A percentile compares a stretch with the other conserved stretches of the same genome.
phyloP scores from a whole-genome alignment of 257 asterid species.

The Nyctanthes arbortristis region DNA sequence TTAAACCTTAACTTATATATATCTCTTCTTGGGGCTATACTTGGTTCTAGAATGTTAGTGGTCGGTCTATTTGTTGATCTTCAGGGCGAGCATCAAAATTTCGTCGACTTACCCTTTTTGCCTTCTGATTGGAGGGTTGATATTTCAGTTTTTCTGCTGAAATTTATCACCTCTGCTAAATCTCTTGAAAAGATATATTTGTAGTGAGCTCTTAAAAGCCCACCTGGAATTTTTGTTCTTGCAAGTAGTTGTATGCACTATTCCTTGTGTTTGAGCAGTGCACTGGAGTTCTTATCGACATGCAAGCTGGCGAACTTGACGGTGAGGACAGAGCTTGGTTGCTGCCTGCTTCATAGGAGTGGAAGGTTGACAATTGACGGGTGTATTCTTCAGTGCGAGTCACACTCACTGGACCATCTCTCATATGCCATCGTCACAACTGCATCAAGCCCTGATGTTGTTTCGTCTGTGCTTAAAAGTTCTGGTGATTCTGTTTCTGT shows the following conservation, averaged over 20 bases:
- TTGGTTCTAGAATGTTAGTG: neutral
- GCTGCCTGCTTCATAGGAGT: slow-evolving; percentile 94
- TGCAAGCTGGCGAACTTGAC: slow-evolving; percentile 94
- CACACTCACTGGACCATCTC: slow-evolving; percentile 89
- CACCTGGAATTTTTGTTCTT: neutral
- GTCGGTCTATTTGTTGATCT: neutral
- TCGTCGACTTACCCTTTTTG: neutral
- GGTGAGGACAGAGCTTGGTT: slow-evolving; percentile 90
- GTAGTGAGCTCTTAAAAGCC: neutral
- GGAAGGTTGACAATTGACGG: slow-evolving; percentile 87
- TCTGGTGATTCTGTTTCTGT: slow-evolving; percentile 63
- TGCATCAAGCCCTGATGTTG: slow-evolving; percentile 42
- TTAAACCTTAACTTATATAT: too few species aligned
- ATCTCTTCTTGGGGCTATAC: neutral
- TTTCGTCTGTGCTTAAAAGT: slow-evolving; percentile 40
- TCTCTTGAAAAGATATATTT: neutral
- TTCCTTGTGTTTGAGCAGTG: slow-evolving; percentile 53
- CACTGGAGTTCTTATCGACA: slow-evolving; percentile 78
- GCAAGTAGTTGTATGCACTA: slow-evolving; percentile 13
- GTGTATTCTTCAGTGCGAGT: slow-evolving; percentile 90
- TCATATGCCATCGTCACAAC: slow-evolving; percentile 96
- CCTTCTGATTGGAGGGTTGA: neutral
- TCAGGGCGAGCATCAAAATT: neutral
- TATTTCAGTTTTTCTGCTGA: neutral
- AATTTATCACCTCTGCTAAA: neutral